Evolutionary conservation across 257 asterid genomes (phyloP).

Genomic region (Cruciata laevipes): DNA sequence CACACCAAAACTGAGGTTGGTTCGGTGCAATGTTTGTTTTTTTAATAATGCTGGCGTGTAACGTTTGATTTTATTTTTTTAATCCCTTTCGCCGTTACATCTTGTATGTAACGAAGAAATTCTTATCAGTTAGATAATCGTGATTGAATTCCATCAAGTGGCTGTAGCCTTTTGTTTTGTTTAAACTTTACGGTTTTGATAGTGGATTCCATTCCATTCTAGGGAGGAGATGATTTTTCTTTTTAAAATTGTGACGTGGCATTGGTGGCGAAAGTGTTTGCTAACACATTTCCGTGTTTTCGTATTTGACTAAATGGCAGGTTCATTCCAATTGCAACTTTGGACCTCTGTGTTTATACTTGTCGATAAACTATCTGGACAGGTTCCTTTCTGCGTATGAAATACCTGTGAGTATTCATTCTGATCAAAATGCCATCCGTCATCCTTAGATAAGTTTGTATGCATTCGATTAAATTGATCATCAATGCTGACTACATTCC

Average conservation of each 20-base stretch:
- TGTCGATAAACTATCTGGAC: conserved; percentile 37
- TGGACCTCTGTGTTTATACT: conserved; percentile 36
- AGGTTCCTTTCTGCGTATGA: conserved; percentile 40
- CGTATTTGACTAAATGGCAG: conserved; percentile 14
- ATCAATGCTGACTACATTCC: conserved; percentile 14
- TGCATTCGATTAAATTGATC: neutral
- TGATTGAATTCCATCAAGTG: conserved; percentile 8
- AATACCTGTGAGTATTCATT: conserved; percentile 28
- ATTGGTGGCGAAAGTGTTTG: neutral
- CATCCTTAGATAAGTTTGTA: neutral
- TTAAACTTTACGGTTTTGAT: neutral
- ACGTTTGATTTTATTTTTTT: conserved; percentile 10
- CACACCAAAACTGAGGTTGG: conserved; percentile 20
- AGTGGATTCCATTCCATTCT: neutral
- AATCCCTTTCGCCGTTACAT: neutral
- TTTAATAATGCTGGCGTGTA: conserved; percentile 14
- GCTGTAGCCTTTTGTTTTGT: neutral
- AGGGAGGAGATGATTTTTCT: neutral
- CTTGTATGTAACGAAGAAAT: neutral
- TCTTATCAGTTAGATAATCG: neutral
- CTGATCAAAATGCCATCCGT: neutral
- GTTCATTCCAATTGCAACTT: conserved; percentile 31
- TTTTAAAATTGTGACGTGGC: neutral
- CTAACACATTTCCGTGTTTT: conserved; percentile 11
- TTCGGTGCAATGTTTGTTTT: conserved; percentile 22